Base-by-base conservation (phyloP, 75 land plant genomes). In the Selaginella tamariscina region DNA sequence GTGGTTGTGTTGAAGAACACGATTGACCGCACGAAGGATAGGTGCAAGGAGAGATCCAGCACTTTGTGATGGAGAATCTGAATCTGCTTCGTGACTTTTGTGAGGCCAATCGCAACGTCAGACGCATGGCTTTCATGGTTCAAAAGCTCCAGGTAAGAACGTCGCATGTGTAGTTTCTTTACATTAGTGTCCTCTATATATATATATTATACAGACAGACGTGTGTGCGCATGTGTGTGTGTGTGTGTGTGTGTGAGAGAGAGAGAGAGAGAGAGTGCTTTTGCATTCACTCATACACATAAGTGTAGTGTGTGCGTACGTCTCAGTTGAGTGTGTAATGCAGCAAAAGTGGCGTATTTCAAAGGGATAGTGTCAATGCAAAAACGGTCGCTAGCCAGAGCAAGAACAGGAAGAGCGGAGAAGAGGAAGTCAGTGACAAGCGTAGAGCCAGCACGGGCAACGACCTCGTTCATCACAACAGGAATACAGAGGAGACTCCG, bases 71-170 rank as follows among this genome's bases (percentile, higher is more conserved):
- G 67, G 33, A 71, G 32, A 71, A 71, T 29, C 24, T 71, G 33
- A n/a, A 32, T 27, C 33, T 71, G 32, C 72, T 71, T 1, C 70
- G 60, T 24, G 70, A 65, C 13, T 62, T 71, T 29, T 31, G 62
- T 2, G 72, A 71, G 22, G 29, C 72, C 44, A 60, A 71, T 2
- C 70, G 72, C 22, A 71, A 71, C 63, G 54, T 21, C 20, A 31
- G 27, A 31, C 72, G 72, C 69, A 31, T 71, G 28, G 69, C 21
- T 64, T 23, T 65, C 29, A 60, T 71, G 15, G 28, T 64, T 27
- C 56, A 71, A 29, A 57, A 71, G 68, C 54, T 62, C 28, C 67
- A 71, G 66, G 72, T 71, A n/a, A n/a, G n/a, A n/a, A n/a, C n/a
- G n/a, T n/a, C n/a, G n/a, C n/a, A 62, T 32, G 22, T 18, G 65